Evolutionary conservation across 2,329 filamentous ascomycete genomes (phyloP).

Genomic region (Emergomyces pasteurianus): DNA sequence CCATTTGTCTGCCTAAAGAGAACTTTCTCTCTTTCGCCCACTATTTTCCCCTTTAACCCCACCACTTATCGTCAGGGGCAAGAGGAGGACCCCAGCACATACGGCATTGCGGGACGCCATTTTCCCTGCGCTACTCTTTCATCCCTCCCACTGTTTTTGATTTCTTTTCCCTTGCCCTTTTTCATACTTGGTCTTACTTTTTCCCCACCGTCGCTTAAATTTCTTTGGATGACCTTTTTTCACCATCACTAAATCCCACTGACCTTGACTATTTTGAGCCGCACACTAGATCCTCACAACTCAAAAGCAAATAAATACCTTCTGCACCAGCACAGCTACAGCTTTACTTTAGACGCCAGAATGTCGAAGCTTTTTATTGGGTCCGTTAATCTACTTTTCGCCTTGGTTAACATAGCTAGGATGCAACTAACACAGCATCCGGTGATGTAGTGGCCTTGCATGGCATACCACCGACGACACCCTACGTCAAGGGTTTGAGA

Average conservation of each 20-base stretch:
- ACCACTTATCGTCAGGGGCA: background rate
- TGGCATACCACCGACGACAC: slow-evolving; percentile 94
- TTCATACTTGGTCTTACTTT: background rate
- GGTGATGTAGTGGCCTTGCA: slow-evolving; percentile 63
- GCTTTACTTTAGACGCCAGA: background rate
- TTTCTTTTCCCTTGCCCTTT: background rate
- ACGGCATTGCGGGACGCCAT: background rate
- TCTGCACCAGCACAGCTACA: background rate
- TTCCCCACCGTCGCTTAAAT: background rate
- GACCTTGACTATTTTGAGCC: background rate
- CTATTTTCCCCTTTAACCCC: background rate
- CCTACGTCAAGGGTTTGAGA: slow-evolving; percentile 80
- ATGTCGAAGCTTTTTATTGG: slow-evolving; percentile 96
- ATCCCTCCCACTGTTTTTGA: background rate
- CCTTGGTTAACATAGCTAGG: slow-evolving; percentile 3
- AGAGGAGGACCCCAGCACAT: background rate
- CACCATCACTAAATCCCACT: background rate
- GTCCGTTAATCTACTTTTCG: slow-evolving; percentile 41
- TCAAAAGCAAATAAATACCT: background rate
- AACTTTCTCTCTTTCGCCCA: background rate
- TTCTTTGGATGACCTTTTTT: background rate
- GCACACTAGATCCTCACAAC: background rate
- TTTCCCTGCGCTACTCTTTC: background rate
- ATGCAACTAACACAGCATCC: slow-evolving; percentile 11
- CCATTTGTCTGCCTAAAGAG: background rate